Evolutionary conservation across 1,139 yeast genomes (phyloP).

Genomic region (Debaryomyces fabryi): DNA sequence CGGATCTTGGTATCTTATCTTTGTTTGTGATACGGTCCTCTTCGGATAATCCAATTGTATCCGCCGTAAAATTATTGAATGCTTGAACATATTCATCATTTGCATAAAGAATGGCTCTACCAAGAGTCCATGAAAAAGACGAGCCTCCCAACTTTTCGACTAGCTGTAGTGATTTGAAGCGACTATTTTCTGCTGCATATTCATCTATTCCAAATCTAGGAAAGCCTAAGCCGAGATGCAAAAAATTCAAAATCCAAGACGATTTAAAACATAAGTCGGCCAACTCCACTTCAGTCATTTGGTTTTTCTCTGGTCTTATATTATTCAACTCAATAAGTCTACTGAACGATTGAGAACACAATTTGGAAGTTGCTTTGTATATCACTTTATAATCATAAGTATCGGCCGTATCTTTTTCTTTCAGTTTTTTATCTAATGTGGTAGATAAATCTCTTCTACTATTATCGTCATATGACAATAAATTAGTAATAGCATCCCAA

Average conservation of each 20-base stretch:
- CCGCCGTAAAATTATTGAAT: conserved; percentile 30
- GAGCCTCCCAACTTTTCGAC: conserved; percentile 66
- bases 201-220: conserved; percentile 58
- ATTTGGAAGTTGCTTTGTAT: conserved; percentile 44
- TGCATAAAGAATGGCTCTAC: conserved; percentile 71
- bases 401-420: conserved; percentile 11
- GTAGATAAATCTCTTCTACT: conserved; percentile 10
- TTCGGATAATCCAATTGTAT: conserved; percentile 6
- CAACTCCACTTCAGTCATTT: conserved; percentile 43
- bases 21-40: conserved; percentile 25
- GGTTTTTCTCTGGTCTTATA: conserved; percentile 27
- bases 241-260: conserved; percentile 69
- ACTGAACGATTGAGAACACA: conserved; percentile 46
- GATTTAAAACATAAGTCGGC: conserved; percentile 65
- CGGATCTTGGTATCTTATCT: conserved; percentile 26
- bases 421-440: neutral
- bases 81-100: conserved; percentile 49
- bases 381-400: conserved; percentile 43
- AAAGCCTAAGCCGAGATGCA: conserved; percentile 75
- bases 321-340: conserved; percentile 45
- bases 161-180: conserved; percentile 55
- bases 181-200: conserved; percentile 23
- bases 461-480: conserved; percentile 34
- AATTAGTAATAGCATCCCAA: conserved; percentile 68
- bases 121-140: conserved; percentile 82